These are phyloP conservation scores for Margaritispora aquatica DNA, from an alignment of 495 filamentous ascomycete species.

Conservation along the genomic window DNA sequence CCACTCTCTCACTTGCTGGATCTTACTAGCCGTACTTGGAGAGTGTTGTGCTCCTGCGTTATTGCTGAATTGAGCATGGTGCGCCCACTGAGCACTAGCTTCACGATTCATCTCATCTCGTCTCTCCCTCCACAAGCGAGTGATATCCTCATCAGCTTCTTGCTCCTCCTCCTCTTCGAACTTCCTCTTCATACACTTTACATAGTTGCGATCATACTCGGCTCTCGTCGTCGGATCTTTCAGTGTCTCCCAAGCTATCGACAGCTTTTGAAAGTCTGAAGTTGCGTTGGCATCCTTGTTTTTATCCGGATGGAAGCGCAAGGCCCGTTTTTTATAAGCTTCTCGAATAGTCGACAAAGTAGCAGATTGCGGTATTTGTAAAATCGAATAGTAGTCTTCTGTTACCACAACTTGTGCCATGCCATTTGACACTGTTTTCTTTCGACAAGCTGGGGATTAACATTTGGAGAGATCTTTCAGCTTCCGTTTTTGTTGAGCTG, in stretches of 20 bases:
- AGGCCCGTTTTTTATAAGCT: conserved; percentile 41
- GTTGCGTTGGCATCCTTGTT: conserved; percentile 34
- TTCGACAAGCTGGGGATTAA: neutral
- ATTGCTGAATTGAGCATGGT: neutral
- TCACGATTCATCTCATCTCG: conserved; percentile 11
- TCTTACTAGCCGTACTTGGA: conserved; percentile 4
- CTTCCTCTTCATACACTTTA: conserved; percentile 17
- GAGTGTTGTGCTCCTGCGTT: conserved; percentile 6
- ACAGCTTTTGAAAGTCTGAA: conserved; percentile 36
- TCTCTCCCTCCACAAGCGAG: conserved; percentile 1
- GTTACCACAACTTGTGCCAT: conserved; percentile 9
- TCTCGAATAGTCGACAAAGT: conserved; percentile 34
- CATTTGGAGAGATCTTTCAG: neutral
- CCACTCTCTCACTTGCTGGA: conserved; percentile 2
- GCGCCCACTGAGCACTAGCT: conserved; percentile 7
- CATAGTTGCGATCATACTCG: conserved; percentile 8
- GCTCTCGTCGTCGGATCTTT: conserved; percentile 8
- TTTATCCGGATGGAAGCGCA: conserved; percentile 60
- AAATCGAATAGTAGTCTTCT: conserved; percentile 31
- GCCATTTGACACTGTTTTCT: neutral
- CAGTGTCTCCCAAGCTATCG: conserved; percentile 10
- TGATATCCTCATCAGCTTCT: conserved; percentile 2
- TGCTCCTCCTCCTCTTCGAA: conserved; percentile 4
- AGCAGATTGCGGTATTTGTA: conserved; percentile 32
- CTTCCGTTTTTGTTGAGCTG: neutral